Base-by-base conservation (phyloP, 371 early-diverging fungal species). In the Mortierella polycephala region DNA sequence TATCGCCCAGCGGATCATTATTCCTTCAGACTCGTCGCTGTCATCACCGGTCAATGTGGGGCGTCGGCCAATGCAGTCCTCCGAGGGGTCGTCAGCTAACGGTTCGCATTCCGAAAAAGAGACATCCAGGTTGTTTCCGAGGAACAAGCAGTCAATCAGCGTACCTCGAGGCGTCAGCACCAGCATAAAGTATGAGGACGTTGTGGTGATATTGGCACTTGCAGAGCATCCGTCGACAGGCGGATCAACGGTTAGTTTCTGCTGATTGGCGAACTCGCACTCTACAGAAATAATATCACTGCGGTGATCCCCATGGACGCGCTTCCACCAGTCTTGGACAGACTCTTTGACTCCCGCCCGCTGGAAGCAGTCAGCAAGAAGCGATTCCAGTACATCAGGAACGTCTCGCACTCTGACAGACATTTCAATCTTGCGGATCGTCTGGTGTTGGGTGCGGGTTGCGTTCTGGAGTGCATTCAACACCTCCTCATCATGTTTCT, bases 301-400 rank as follows among this genome's bases (percentile, higher is more conserved):
- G 5, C 21, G 56, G 18, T 16, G 11, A 11, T 30, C 41, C 1
- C 6, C 10, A 23, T 42, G 50, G 20, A 64, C 51, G 20, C 64
- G 53, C 5, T 40, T 51, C 60, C 58, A 71, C 64, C 47, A 60
- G 9, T 64, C 65, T 42, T 39, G 44, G 9, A 59, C 50, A 0
- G 71, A 50, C 20, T 71, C 71, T 6, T 64, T 44, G 20, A 64
- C 21, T 7, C 51, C 54, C 1, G 64, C 60, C 18, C n/a, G 55
- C 13, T 60, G 13, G 37, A 71, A 50, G 44, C 71, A 71, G 14
- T 14, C 21, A 5, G 54, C 20, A 16, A 71, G 20, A 51, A 71
- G 8, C 5, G n/a, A 16, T 2, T 60, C 60, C 52, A 69, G 13
- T 14, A 69, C 20, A 9, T 41, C 50, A 3, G 55, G 21, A 3